Base-by-base conservation (phyloP, 2,329 filamentous ascomycete species). In the Fusarium mangiferae region DNA sequence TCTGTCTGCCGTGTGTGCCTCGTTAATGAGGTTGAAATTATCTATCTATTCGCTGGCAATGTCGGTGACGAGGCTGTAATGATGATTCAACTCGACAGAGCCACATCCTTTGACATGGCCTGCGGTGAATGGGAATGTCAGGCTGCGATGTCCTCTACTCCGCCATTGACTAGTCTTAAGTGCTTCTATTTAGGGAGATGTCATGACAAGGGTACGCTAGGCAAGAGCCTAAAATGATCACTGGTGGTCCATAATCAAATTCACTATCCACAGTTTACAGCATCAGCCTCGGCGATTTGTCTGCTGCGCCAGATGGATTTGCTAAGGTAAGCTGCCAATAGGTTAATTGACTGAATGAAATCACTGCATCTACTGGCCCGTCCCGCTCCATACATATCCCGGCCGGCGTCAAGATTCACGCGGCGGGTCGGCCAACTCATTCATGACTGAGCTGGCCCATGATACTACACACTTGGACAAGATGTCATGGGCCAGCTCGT, bases 161-260 rank as follows among this genome's bases (percentile, higher is more conserved):
- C 69, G 70, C 74, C 74, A 55, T 68, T 26, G 33, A 48, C 73
- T 39, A 60, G 49, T 39, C 44, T 44, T 52, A 51, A 42, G 61
- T 61, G 66, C 55, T 77, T 61, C 75, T 77, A 77, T 77, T 75
- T 75, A 48, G 75, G 68, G 75, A 68, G 46, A 63, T 65, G 55
- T 46, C 67, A 57, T 55, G 33, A 36, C 67, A 70, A 59, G 62
- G 67, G 58, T 70, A 49, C 48, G 44, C 58, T 52, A 52, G 52
- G 61, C 67, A 62, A 44, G 62, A 63, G 62, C 55, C 55, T 66
- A 41, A 57, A 65, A 42, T 22, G 44, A 42, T 49, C 54, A 44
- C 41, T 55, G 28, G 28, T 65, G 62, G 46, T 39, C 58, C 51
- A 56, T 62, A 41, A 56, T 49, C 39, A 62, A 57, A 62, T 49